These are phyloP conservation scores for Periconia digitata DNA, from an alignment of 2,329 filamentous ascomycete species.

Conservation along the genomic window DNA sequence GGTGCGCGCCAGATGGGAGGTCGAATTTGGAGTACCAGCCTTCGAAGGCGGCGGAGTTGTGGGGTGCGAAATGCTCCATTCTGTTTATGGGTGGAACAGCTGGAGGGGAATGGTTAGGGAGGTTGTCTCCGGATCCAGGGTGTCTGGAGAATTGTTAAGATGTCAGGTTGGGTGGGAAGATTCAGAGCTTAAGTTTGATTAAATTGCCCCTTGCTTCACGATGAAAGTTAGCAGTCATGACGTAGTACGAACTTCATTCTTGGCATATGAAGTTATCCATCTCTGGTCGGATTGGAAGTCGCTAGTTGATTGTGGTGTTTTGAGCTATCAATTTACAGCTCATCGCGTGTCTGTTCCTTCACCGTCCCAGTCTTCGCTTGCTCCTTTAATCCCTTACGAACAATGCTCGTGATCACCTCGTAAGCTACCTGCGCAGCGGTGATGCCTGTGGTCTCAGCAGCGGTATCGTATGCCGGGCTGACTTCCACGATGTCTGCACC, in stretches of 20 bases:
- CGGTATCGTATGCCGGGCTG: conserved; percentile 79
- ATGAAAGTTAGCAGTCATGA: conserved; percentile 5
- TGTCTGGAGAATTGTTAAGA: no score
- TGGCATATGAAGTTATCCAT: conserved; percentile 5
- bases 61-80: conserved; percentile 50
- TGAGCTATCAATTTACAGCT: conserved; percentile 16
- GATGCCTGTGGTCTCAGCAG: conserved; percentile 77
- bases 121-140: no score
- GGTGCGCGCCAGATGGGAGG: conserved; percentile 48
- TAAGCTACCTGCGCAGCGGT: conserved; percentile 83
- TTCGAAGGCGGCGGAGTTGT: conserved; percentile 48
- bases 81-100: no score
- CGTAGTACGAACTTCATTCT: conserved; percentile 8
- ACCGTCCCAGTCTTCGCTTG: conserved; percentile 30
- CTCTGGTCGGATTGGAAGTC: not conserved
- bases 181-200: no score
- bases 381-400: conserved; percentile 57
- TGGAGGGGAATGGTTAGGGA: no score
- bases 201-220: not conserved
- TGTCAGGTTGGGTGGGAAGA: no score
- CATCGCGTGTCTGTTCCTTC: conserved; percentile 25
- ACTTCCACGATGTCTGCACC: conserved; percentile 92
- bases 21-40: conserved; percentile 56
- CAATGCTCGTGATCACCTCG: conserved; percentile 79
- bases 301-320: not conserved